Evolutionary conservation across 371 early-diverging fungal species (phyloP).

Genomic region (Vairimorpha necatrix): DNA sequence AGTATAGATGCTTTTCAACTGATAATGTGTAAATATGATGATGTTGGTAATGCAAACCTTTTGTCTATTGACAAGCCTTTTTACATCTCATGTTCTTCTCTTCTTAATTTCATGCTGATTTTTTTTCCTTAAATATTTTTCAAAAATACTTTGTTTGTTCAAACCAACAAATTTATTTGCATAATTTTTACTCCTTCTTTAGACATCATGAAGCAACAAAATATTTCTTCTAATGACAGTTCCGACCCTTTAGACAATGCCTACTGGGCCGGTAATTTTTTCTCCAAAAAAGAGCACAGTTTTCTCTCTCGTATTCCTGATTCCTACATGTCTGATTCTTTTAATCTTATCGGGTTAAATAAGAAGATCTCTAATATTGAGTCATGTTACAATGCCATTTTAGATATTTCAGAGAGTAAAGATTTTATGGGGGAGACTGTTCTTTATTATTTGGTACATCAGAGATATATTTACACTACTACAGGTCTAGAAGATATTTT

Average conservation of each 20-base stretch:
- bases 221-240: too few relatives aligned
- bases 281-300: constrained; percentile 48
- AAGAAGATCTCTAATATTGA: constrained; percentile 73
- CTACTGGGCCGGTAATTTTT: constrained; percentile 58
- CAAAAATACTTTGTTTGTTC: too few relatives aligned
- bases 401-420: constrained; percentile 15
- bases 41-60: too few relatives aligned
- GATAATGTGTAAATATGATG: too few relatives aligned
- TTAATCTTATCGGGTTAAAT: constrained; percentile 79
- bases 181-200: not conserved
- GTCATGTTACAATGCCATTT: constrained; percentile 75
- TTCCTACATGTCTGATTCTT: constrained; percentile 69
- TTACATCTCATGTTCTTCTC: too few relatives aligned
- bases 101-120: too few relatives aligned
- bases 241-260: not conserved
- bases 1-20: too few relatives aligned
- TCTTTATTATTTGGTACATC: constrained; percentile 70
- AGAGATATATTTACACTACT: constrained; percentile 67
- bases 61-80: too few relatives aligned
- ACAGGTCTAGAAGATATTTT: constrained; percentile 68
- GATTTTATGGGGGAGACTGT: constrained; percentile 38
- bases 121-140: too few relatives aligned
- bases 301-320: constrained; percentile 53
- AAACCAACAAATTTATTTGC: not conserved
- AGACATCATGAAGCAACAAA: not conserved